A percentile compares a stretch with the other conserved stretches of the same genome.
Conservation (phyloP, 1,139 yeast genomes). For the Pneumocystis jirovecii region DNA sequence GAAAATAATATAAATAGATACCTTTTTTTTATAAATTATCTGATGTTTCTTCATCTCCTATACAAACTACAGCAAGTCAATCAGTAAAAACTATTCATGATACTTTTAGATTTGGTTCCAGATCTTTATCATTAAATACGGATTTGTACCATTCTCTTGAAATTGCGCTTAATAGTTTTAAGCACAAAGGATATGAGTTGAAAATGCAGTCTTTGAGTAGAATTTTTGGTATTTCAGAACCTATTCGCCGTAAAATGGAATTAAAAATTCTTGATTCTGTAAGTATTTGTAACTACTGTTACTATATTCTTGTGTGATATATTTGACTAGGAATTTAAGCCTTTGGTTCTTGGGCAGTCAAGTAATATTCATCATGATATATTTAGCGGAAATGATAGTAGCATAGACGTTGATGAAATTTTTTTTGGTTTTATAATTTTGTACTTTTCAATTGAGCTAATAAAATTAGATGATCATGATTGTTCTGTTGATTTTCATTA, state of each 20-base stretch:
- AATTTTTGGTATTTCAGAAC: slow-evolving; percentile 84
- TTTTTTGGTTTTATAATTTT: slow-evolving; percentile 33
- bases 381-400: slow-evolving; percentile 55
- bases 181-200: slow-evolving; percentile 52
- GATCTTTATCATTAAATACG: slow-evolving; percentile 2
- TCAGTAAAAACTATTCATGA: slow-evolving; percentile 8
- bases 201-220: slow-evolving; percentile 68
- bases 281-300: not conserved
- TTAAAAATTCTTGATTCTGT: slow-evolving; percentile 25
- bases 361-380: slow-evolving; percentile 57
- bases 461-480: not conserved
- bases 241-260: slow-evolving; percentile 82
- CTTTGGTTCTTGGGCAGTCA: slow-evolving; percentile 9
- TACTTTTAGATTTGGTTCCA: slow-evolving; percentile 8
- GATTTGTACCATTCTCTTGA: slow-evolving; percentile 56
- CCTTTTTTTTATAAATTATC: not conserved
- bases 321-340: slow-evolving; percentile 7
- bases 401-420: slow-evolving; percentile 87
- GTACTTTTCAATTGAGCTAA: not conserved
- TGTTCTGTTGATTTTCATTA: not conserved
- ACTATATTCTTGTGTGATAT: not conserved
- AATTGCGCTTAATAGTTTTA: slow-evolving; percentile 63
- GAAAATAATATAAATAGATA: not conserved
- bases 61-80: not conserved
- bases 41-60: not conserved